phyloP scores from a whole-genome alignment of 163 green algal genomes.

The Chloroidium sp. region DNA sequence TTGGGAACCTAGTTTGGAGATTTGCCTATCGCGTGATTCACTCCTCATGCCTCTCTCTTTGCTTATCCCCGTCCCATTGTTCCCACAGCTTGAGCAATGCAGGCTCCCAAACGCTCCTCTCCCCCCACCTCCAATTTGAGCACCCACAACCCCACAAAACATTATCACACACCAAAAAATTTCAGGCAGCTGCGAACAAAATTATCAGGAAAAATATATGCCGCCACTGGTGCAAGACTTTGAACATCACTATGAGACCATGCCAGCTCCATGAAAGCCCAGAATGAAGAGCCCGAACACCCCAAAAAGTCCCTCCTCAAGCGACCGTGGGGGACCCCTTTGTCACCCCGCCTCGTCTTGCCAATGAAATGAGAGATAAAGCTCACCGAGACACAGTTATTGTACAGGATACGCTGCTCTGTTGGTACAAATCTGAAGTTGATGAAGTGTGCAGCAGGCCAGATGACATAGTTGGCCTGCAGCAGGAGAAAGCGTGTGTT shows the following conservation, averaged over 20 bases:
- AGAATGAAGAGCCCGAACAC: neutral
- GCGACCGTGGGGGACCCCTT: too few species aligned
- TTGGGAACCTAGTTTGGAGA: too few species aligned
- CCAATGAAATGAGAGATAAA: neutral
- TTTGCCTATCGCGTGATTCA: too few species aligned
- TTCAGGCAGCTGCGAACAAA: neutral
- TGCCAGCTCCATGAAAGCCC: neutral
- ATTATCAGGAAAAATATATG: neutral
- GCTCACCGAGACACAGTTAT: conserved; percentile 27
- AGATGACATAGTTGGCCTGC: conserved; percentile 50
- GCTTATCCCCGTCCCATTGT: too few species aligned
- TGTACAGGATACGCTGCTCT: conserved; percentile 46
- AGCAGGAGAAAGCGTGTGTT: too few species aligned
- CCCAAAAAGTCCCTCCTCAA: neutral
- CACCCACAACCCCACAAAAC: too few species aligned
- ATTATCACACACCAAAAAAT: neutral
- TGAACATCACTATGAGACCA: neutral
- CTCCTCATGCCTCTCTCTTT: too few species aligned
- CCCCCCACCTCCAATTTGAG: too few species aligned
- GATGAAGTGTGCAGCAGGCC: conserved; percentile 60
- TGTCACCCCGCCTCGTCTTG: too few species aligned
- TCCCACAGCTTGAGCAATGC: too few species aligned
- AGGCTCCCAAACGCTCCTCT: too few species aligned
- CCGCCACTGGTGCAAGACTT: neutral
- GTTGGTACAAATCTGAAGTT: conserved; percentile 70